Evolutionary conservation across 352 stramenopile genomes (phyloP).

Genomic region (Aphanomyces stellatus): DNA sequence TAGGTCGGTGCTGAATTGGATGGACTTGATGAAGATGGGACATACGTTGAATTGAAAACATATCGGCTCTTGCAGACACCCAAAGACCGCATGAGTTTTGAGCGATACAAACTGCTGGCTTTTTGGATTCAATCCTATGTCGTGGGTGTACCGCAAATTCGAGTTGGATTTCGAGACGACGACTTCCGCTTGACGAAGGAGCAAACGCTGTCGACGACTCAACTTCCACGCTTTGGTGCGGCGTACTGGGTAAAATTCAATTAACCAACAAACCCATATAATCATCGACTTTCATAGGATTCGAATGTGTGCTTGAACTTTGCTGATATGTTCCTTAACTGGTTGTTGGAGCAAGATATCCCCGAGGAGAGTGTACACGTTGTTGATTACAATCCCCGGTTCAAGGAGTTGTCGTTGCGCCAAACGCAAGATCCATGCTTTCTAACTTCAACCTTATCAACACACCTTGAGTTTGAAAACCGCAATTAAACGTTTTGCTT

Average conservation of each 20-base stretch:
- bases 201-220: constrained; percentile 49
- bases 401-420: neutral
- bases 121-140: constrained; percentile 83
- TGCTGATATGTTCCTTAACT: constrained; percentile 48
- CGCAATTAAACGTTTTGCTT: too few species aligned
- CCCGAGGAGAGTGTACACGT: constrained; percentile 35
- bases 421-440: too few species aligned
- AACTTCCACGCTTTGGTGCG: constrained; percentile 52
- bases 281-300: constrained; percentile 28
- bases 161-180: constrained; percentile 63
- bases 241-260: constrained; percentile 54
- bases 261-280: neutral
- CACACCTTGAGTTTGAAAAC: too few species aligned
- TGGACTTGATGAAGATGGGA: constrained; percentile 30
- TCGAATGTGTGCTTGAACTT: constrained; percentile 63
- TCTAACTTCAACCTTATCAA: too few species aligned
- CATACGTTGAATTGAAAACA: constrained; percentile 69
- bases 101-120: constrained; percentile 69
- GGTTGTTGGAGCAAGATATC: constrained; percentile 33
- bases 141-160: constrained; percentile 56
- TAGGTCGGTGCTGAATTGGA: constrained; percentile 48
- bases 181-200: constrained; percentile 51
- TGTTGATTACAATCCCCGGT: constrained; percentile 40
- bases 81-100: constrained; percentile 66
- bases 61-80: constrained; percentile 41